Evolutionary conservation across 345 rosid genomes (phyloP).

Genomic region (Dipteronia sinensis): DNA sequence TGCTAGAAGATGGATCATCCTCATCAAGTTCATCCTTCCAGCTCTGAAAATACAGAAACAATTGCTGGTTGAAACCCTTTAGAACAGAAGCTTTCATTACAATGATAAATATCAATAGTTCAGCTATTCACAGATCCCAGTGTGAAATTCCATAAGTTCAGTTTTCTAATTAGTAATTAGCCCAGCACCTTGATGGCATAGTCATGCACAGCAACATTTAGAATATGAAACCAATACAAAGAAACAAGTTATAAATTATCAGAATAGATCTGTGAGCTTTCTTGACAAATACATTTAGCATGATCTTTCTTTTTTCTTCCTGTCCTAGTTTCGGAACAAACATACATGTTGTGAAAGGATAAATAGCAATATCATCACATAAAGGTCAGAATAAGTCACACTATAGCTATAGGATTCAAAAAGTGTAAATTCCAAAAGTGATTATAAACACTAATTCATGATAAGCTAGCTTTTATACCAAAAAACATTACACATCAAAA

Average conservation of each 20-base stretch:
- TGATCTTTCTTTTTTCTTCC: background rate
- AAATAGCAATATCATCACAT: background rate
- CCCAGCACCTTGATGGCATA: background rate
- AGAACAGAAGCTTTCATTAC: background rate
- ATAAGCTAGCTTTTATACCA: background rate
- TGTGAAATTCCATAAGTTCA: background rate
- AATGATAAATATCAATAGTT: background rate
- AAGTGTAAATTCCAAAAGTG: background rate
- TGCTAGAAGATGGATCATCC: slow-evolving; percentile 48
- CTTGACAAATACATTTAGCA: background rate
- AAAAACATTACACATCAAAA: background rate
- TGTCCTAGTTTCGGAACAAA: background rate
- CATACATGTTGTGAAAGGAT: background rate
- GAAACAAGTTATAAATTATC: background rate
- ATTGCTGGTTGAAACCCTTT: slow-evolving; percentile 13
- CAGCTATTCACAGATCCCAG: background rate
- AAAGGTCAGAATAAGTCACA: background rate
- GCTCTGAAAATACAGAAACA: slow-evolving; percentile 39
- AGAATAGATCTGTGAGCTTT: background rate
- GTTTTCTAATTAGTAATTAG: background rate
- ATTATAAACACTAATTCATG: background rate
- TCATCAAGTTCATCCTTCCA: slow-evolving; percentile 55
- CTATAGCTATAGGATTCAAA: background rate
- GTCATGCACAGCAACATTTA: background rate
- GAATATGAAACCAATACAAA: slow-evolving; percentile 1